Conservation (phyloP, 352 stramenopile species). For the Phytopythium delawarense region DNA sequence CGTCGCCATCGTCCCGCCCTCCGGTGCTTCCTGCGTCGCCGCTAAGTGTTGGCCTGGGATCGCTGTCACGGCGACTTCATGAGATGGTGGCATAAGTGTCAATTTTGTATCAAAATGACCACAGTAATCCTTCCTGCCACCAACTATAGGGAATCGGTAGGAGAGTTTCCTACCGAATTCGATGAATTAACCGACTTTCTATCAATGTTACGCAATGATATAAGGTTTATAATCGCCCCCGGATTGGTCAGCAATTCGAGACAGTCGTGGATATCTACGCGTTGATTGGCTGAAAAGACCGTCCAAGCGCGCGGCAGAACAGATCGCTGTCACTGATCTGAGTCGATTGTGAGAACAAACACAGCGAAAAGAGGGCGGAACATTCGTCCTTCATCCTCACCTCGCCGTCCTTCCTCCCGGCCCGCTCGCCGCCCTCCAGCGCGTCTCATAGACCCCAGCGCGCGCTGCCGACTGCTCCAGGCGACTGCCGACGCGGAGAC, state of each 20-base stretch:
- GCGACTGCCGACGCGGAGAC: background rate
- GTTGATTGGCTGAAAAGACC: slow-evolving; percentile 6
- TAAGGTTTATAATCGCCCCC: no score
- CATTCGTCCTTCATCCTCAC: background rate
- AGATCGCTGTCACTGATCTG: background rate
- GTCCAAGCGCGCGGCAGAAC: background rate
- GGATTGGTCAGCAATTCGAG: background rate
- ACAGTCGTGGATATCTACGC: background rate
- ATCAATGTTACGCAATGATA: no score
- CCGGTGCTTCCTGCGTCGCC: background rate
- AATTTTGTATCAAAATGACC: no score
- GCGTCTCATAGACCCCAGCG: background rate
- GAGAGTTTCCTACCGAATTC: no score
- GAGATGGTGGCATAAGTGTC: no score
- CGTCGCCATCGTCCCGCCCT: slow-evolving; percentile 32
- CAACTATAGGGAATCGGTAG: no score
- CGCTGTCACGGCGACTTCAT: no score
- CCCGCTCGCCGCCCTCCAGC: background rate
- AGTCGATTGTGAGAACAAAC: background rate
- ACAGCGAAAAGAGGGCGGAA: slow-evolving; percentile 3
- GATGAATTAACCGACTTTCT: no score
- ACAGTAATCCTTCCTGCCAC: no score
- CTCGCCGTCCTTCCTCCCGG: background rate
- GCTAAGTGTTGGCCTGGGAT: no score
- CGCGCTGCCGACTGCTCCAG: background rate